These are phyloP conservation scores for Sanghuangporus sanghuang DNA, from an alignment of 1,284 basidiomycete species.

Conservation along the genomic window DNA sequence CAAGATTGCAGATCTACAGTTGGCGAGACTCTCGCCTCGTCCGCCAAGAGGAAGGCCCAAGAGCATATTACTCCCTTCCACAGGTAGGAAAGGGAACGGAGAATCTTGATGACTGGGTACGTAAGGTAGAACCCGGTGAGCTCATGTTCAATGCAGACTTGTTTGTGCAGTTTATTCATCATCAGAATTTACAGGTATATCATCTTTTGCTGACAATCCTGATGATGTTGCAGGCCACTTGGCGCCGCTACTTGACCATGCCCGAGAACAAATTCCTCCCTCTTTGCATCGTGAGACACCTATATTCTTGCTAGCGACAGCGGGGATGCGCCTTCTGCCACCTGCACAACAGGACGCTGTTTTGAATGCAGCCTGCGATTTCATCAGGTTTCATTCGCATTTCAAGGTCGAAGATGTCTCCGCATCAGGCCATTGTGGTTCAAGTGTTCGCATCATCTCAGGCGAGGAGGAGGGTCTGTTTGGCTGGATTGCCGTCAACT, in stretches of 20 bases:
- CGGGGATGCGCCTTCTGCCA: slow-evolving; percentile 91
- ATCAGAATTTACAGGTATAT: slow-evolving; percentile 61
- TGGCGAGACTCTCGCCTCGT: slow-evolving; percentile 81
- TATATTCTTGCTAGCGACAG: slow-evolving; percentile 92
- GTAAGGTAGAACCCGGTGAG: slow-evolving; percentile 91
- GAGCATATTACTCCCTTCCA: slow-evolving; percentile 54
- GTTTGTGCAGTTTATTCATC: neutral
- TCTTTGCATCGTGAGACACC: slow-evolving; percentile 82
- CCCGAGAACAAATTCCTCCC: slow-evolving; percentile 79
- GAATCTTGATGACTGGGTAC: slow-evolving; percentile 79
- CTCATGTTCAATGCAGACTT: slow-evolving; percentile 11
- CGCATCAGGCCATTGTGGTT: slow-evolving; percentile 72
- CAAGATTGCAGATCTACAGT: slow-evolving; percentile 93
- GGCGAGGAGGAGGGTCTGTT: slow-evolving; percentile 98
- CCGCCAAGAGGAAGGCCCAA: slow-evolving; percentile 38
- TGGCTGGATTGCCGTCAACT: slow-evolving; percentile 99
- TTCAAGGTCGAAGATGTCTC: slow-evolving; percentile 69
- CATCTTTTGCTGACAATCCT: slow-evolving; percentile 71
- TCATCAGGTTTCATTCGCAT: slow-evolving; percentile 67
- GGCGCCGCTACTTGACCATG: slow-evolving; percentile 79
- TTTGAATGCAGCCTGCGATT: slow-evolving; percentile 72
- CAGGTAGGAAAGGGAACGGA: slow-evolving; percentile 90
- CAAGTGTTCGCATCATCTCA: slow-evolving; percentile 90
- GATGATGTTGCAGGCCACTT: slow-evolving; percentile 74
- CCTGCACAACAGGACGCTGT: slow-evolving; percentile 67